Evolutionary conservation across 148 eudicot species (phyloP).

Genomic region (Silene latifolia): DNA sequence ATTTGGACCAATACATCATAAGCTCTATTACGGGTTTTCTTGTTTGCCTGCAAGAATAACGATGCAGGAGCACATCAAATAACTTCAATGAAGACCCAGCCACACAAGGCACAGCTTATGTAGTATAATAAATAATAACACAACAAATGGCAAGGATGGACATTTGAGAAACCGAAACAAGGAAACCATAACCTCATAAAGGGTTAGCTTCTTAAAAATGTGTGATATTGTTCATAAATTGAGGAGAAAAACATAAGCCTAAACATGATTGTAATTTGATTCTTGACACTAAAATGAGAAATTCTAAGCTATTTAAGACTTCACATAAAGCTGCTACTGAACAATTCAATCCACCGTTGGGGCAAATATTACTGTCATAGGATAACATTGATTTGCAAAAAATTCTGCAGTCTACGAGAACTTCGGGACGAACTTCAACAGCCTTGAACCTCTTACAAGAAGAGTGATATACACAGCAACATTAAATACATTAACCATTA

Average conservation of each 20-base stretch:
- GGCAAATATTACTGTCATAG: no score
- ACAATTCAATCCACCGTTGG: background rate
- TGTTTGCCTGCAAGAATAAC: conserved; percentile 57
- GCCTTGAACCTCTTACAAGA: background rate
- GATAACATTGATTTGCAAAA: no score
- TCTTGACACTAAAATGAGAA: background rate
- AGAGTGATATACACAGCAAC: background rate
- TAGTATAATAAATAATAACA: background rate
- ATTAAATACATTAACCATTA: background rate
- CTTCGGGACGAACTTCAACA: background rate
- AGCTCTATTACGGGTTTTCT: conserved; percentile 88
- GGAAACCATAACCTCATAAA: background rate
- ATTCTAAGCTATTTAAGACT: background rate
- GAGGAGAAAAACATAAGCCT: background rate
- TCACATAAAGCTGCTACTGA: background rate
- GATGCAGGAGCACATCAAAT: background rate
- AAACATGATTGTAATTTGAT: background rate
- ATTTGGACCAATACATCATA: conserved; percentile 93
- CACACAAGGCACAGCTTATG: conserved; percentile 1
- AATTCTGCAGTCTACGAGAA: background rate
- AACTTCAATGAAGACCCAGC: background rate
- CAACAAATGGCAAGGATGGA: background rate
- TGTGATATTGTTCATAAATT: background rate
- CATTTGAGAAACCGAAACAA: background rate
- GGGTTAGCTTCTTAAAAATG: background rate